phyloP scores from a whole-genome alignment of 1,284 basidiomycete species.

The Coniferiporia sulphurascens region DNA sequence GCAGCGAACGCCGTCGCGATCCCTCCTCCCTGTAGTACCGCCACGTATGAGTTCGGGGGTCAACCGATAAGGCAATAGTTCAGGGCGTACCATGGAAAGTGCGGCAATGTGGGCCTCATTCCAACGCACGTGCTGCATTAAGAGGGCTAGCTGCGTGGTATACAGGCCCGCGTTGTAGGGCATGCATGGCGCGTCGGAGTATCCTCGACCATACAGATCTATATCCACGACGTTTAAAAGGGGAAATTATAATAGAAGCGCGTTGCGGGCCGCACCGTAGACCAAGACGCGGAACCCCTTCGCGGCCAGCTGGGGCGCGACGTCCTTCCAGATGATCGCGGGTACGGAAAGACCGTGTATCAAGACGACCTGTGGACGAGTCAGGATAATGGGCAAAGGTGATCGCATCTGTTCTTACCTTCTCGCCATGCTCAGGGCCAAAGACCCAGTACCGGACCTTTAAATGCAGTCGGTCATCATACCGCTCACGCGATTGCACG shows the following conservation, averaged over 20 bases:
- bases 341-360: slow-evolving; percentile 77
- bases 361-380: slow-evolving; percentile 51
- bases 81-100: slow-evolving; percentile 59
- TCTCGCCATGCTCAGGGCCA: slow-evolving; percentile 62
- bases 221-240: background rate
- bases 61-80: background rate
- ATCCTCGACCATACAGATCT: slow-evolving; percentile 79
- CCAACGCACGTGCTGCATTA: slow-evolving; percentile 75
- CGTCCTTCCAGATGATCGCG: slow-evolving; percentile 67
- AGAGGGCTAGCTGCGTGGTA: slow-evolving; percentile 70
- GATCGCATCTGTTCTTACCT: slow-evolving; percentile 37
- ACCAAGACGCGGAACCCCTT: slow-evolving; percentile 69
- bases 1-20: slow-evolving; percentile 65
- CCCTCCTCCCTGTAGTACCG: slow-evolving; percentile 56
- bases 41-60: background rate
- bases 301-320: slow-evolving; percentile 56
- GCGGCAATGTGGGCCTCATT: slow-evolving; percentile 58
- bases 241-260: background rate
- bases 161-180: slow-evolving; percentile 61
- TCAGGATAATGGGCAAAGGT: background rate
- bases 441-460: slow-evolving; percentile 71
- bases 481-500: slow-evolving; percentile 11
- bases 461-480: slow-evolving; percentile 5
- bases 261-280: slow-evolving; percentile 57
- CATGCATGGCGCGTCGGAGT: slow-evolving; percentile 68